Base-by-base conservation (phyloP, 371 early-diverging fungal genomes). In the Cokeromyces recurvatus region DNA sequence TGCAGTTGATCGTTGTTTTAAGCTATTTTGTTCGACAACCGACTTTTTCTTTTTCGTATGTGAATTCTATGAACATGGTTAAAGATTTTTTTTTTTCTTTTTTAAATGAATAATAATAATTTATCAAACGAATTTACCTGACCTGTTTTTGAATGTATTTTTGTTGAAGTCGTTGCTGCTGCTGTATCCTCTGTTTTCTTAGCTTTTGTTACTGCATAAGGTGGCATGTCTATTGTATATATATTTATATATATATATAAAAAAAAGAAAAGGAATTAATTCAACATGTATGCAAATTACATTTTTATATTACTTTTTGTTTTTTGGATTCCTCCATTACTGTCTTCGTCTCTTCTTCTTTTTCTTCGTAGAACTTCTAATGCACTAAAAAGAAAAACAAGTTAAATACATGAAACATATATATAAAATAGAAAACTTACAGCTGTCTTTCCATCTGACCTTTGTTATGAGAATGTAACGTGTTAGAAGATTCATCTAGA, bases 291-390 rank as follows among this genome's bases (percentile, higher is more conserved):
- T n/a, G n/a, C n/a, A n/a, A n/a, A 22, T 9, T 14, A 38, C n/a
- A 17, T 14, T 10, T 38, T 22, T 14, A 22, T n/a, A 38, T 38
- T 4, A 12, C 3, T 25, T 4, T n/a, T 34, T 21, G 1, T 11
- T 4, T 24, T 36, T 4, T 20, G 23, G n/a, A 36, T 4, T 15
- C 54, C 38, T 9, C 60, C 66, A 19, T 51, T 42, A 19, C 36
- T 48, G 4, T 57, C 57, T 38, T 64, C 60, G 19, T 68, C 68
- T 43, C 62, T 37, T 55, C 63, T 53, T 45, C 67, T 40, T 43
- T 64, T 53, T 51, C 61, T 59, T 55, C 58, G 31, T 2, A 62
- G 46, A 2, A 48, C 32, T 21, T 62, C 62, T 19, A 62, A 29
- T 29, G 62, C 62, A 16, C 62, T 62, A 43, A 34, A 37, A 15